These are phyloP conservation scores for Rhodocollybia butyracea DNA, from an alignment of 768 basidiomycete species.

Conservation along the genomic window DNA sequence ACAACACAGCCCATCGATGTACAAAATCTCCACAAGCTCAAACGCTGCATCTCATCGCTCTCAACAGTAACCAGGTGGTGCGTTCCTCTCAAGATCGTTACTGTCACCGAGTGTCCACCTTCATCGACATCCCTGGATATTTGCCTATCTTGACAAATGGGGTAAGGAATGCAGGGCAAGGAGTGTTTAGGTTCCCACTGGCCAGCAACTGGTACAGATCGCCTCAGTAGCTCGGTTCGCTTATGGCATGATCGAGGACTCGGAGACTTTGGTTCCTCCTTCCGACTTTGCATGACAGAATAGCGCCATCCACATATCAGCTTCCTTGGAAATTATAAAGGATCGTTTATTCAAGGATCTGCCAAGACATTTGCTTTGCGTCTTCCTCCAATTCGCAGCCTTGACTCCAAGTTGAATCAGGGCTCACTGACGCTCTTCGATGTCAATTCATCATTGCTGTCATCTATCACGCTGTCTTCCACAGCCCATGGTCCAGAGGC, in stretches of 20 bases:
- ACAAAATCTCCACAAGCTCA: no score
- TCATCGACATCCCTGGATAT: no score
- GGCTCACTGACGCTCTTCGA: no score
- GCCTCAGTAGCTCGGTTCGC: conserved; percentile 10
- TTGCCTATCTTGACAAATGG: no score
- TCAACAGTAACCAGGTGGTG: no score
- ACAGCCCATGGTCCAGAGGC: no score
- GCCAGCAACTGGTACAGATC: conserved; percentile 19
- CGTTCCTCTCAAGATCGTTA: no score
- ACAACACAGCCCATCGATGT: no score
- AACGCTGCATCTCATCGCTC: no score
- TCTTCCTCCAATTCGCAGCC: background rate
- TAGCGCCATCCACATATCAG: background rate
- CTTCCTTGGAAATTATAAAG: background rate
- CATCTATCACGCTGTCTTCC: background rate
- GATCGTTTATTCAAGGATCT: background rate
- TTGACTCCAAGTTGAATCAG: no score
- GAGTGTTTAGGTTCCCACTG: conserved; percentile 65
- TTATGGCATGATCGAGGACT: background rate
- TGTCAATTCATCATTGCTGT: background rate
- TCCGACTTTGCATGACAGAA: background rate
- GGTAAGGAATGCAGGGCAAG: conserved; percentile 36
- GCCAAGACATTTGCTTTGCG: background rate
- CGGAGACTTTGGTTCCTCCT: background rate
- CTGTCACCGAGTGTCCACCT: no score